Evolutionary conservation across 441 rosid genomes (phyloP).

Genomic region (Raphanus hybrid): DNA sequence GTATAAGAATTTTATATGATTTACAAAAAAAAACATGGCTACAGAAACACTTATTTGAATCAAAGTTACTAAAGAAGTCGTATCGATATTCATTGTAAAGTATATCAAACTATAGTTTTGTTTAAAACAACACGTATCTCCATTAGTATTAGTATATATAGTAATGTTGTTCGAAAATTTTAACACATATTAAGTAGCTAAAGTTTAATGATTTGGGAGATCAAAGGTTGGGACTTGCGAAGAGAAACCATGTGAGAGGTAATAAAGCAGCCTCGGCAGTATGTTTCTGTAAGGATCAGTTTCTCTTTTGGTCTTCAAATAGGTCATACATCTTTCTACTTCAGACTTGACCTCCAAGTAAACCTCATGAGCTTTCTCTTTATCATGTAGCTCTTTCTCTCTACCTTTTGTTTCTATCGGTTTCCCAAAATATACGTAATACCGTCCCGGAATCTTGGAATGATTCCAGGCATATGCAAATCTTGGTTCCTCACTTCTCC

Average conservation of each 20-base stretch:
- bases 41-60: background rate
- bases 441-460: conserved; percentile 58
- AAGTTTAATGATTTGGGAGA: conserved; percentile 34
- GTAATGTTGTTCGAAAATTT: no score
- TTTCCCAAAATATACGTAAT: conserved; percentile 58
- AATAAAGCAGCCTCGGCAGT: conserved; percentile 58
- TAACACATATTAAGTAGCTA: background rate
- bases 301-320: conserved; percentile 68
- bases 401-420: conserved; percentile 64
- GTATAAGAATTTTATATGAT: no score
- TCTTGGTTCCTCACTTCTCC: conserved; percentile 58
- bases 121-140: no score
- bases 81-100: background rate
- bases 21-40: no score
- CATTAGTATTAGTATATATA: no score
- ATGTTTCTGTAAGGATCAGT: conserved; percentile 73
- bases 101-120: no score
- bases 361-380: conserved; percentile 63
- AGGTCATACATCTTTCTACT: conserved; percentile 63
- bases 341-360: conserved; percentile 77
- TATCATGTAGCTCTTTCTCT: conserved; percentile 59
- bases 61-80: conserved; percentile 38
- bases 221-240: conserved; percentile 74
- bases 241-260: conserved; percentile 52
- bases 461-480: conserved; percentile 48